Evolutionary conservation across 176 grass and related monocot species (phyloP).

Genomic region (Stipa capillata): DNA sequence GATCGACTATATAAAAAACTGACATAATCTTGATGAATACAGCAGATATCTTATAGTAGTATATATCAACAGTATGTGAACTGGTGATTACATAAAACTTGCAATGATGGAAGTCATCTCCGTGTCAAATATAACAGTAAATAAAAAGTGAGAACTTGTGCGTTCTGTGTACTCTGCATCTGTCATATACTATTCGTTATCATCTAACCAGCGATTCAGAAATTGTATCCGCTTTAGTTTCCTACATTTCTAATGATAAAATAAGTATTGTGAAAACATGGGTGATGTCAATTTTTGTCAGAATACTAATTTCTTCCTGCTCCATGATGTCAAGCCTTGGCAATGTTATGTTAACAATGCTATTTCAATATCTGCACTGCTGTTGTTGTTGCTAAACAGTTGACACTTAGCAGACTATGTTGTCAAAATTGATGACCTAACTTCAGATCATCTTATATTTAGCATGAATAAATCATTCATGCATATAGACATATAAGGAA

Average conservation of each 20-base stretch:
- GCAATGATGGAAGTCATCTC: conserved; percentile 14
- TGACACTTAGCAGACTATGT: background rate
- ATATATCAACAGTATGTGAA: background rate
- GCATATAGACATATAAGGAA: background rate
- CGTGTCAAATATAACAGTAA: background rate
- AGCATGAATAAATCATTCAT: conserved; percentile 3
- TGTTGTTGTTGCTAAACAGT: background rate
- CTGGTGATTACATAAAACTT: background rate
- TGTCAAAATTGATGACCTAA: background rate
- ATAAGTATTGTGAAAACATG: no score
- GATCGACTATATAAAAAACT: conserved; percentile 6
- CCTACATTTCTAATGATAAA: background rate
- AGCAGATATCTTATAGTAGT: background rate
- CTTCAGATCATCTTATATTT: background rate
- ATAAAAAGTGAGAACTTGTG: background rate
- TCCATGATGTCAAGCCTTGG: background rate
- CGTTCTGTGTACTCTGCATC: background rate
- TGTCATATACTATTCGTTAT: background rate
- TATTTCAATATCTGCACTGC: background rate
- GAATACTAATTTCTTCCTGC: background rate
- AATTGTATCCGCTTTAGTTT: background rate
- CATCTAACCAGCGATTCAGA: background rate
- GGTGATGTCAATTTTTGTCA: no score
- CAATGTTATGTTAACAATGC: background rate
- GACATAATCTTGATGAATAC: conserved; percentile 11